phyloP scores from a whole-genome alignment of 257 asterid genomes.

The Datura wrightii region DNA sequence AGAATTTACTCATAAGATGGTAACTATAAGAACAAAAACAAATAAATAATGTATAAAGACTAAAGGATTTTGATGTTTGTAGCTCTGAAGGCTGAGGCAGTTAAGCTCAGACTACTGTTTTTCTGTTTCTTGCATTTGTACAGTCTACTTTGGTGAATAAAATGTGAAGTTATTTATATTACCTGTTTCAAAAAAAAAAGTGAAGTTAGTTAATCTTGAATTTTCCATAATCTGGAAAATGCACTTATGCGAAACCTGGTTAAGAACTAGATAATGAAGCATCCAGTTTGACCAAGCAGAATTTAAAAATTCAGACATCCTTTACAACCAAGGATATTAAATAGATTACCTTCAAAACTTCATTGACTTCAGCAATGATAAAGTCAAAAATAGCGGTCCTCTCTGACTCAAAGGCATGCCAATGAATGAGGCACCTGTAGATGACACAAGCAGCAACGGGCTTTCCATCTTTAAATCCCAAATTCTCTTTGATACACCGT shows the following conservation, averaged over 20 bases:
- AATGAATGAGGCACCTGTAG: conserved; percentile 90
- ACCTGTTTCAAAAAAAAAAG: too few species aligned
- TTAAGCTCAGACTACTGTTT: too few species aligned
- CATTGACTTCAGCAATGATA: conserved; percentile 80
- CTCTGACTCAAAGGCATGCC: conserved; percentile 97
- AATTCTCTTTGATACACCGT: conserved; percentile 83
- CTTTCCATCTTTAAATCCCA: conserved; percentile 93
- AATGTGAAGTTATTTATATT: too few species aligned
- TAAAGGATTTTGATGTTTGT: too few species aligned
- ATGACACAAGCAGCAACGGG: conserved; percentile 95
- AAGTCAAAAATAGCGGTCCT: conserved; percentile 90
- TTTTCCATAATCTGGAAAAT: background rate
- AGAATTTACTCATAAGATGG: conserved; percentile 18
- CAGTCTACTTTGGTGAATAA: too few species aligned
- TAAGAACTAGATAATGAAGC: conserved; percentile 19
- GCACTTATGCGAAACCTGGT: background rate
- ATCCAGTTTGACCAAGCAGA: conserved; percentile 16
- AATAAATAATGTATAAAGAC: background rate
- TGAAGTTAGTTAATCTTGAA: background rate
- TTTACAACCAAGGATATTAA: conserved; percentile 13
- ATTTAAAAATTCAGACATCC: background rate
- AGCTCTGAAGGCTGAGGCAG: too few species aligned
- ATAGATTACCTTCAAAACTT: conserved; percentile 75
- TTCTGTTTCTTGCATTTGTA: too few species aligned
- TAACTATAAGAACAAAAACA: background rate